Base-by-base conservation (phyloP, 106 monocot species). In the Triglochin maritima region DNA sequence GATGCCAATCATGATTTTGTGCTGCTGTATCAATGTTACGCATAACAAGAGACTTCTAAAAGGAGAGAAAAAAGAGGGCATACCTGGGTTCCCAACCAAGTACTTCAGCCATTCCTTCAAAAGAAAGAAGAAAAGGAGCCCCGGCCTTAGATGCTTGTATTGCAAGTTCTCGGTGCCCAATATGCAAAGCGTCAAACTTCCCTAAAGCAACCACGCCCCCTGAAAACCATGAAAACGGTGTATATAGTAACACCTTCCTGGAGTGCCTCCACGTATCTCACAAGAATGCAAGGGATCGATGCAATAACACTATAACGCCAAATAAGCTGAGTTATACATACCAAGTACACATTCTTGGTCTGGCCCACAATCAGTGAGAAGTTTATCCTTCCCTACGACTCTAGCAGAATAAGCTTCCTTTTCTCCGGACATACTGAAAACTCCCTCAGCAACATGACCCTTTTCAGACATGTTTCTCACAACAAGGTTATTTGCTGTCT, bases 171-270 rank as follows among this genome's bases (percentile, higher is more conserved):
- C 96, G 79, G 60, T 98, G 96, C 14, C 96, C 96, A 70, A 88
- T 77, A 59, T 98, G 96, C 72, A 98, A 80, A 17, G 96, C 90
- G 72, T 98, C 96, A 77, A 98, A 98, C 74, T 98, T 98, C 44
- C 96, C 96, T 66, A 98, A 71, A 57, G 96, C 96, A 78, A 98
- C 96, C 73, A 98, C 84, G 56, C 91, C 96, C 68, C 88, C 96
- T 98, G 78, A 46, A 73, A 61, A 50, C 42, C 15, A 44, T 17
- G 42, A 8, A 46, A 48, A 16, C 62, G 44, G 62, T 29, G 29
- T 29, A 29, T 29, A 29, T 29, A 29, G 29, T 29, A 29, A 29
- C 29, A 29, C 29, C 29, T 29, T 29, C 29, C 29, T 0, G 29
- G 29, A 29, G 29, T 29, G 29, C 29, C 29, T 29, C 29, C 29